Conservation (phyloP, 495 filamentous ascomycete species). For the Friedmanniomyces endolithicus region DNA sequence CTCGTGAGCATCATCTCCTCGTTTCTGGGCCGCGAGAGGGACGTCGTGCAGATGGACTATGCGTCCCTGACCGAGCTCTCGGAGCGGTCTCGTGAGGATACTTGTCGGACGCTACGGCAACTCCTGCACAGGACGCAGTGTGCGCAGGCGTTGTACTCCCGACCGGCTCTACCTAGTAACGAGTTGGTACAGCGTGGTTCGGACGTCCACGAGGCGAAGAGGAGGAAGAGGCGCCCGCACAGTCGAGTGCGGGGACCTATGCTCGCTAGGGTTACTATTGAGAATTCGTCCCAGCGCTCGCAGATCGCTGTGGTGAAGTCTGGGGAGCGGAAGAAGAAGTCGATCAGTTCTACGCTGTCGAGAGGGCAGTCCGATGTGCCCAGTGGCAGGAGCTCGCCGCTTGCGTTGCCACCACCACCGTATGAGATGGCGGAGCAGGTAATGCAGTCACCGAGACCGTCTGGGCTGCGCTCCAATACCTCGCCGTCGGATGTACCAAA, state of each 20-base stretch:
- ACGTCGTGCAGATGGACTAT: slow-evolving; percentile 27
- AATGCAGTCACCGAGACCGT: too few relatives aligned
- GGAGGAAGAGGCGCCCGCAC: neutral
- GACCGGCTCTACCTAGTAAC: slow-evolving; percentile 8
- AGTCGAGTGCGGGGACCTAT: slow-evolving; percentile 2
- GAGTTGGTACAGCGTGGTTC: slow-evolving; percentile 11
- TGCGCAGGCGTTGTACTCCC: neutral
- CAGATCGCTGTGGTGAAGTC: slow-evolving; percentile 17
- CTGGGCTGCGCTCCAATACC: too few relatives aligned
- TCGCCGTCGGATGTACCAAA: too few relatives aligned
- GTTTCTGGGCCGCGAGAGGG: slow-evolving; percentile 25
- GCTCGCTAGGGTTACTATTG: slow-evolving; percentile 13
- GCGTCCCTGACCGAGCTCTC: slow-evolving; percentile 29
- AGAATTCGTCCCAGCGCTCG: slow-evolving; percentile 13
- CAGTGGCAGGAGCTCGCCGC: neutral
- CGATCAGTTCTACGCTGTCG: neutral
- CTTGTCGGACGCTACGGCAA: slow-evolving; percentile 24
- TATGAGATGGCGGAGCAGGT: neutral
- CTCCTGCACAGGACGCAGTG: slow-evolving; percentile 24
- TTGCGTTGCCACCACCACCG: slow-evolving; percentile 5
- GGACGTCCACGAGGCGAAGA: neutral
- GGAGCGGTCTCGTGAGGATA: slow-evolving; percentile 28
- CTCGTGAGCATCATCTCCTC: slow-evolving; percentile 33
- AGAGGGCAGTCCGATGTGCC: neutral
- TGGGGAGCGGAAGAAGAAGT: slow-evolving; percentile 7